Evolutionary conservation across 306 rosid species (phyloP).

Genomic region (Dryas octopetala): DNA sequence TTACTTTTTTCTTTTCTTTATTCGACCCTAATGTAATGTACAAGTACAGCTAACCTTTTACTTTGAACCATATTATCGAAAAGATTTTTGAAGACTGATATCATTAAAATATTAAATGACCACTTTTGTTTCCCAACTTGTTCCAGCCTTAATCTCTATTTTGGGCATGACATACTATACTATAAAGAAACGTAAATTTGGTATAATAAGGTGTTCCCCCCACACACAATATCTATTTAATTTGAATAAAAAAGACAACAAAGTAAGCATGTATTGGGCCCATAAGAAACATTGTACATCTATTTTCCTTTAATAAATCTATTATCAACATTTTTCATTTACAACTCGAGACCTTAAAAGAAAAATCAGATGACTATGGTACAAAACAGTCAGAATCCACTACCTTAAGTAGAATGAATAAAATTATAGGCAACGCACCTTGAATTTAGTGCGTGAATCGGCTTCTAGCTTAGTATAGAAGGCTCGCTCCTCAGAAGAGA

Average conservation of each 20-base stretch:
- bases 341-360: not conserved
- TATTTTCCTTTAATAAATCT: not conserved
- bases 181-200: no score
- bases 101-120: no score
- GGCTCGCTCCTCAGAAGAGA: constrained; percentile 85
- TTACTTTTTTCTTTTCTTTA: no score
- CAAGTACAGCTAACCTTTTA: no score
- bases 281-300: not conserved
- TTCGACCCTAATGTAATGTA: no score
- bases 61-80: no score
- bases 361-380: not conserved
- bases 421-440: constrained; percentile 50
- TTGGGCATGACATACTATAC: no score
- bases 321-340: not conserved
- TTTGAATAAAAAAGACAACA: not conserved
- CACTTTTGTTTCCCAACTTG: no score
- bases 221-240: not conserved
- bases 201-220: no score
- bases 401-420: constrained; percentile 7
- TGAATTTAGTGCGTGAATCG: constrained; percentile 82
- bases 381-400: not conserved
- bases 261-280: not conserved
- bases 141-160: no score
- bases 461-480: constrained; percentile 91
- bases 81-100: no score